phyloP scores from a whole-genome alignment of 257 asterid species.

The Orobanche coerulescens region DNA sequence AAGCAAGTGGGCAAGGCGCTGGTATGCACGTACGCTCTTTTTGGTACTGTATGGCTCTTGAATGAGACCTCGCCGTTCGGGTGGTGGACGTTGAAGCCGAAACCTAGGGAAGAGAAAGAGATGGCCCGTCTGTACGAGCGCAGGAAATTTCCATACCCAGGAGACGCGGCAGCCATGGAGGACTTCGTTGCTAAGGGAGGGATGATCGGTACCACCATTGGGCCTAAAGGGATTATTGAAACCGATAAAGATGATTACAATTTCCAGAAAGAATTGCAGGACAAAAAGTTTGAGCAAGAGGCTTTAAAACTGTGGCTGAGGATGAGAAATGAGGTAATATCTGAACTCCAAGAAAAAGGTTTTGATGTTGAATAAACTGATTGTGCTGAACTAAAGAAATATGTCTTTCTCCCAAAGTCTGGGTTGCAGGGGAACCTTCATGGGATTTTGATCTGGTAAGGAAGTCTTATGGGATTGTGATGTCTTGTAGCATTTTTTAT shows the following conservation, averaged over 20 bases:
- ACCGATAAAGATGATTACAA: constrained; percentile 49
- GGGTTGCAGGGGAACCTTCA: too few species aligned
- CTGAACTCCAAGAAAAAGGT: constrained; percentile 76
- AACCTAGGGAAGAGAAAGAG: constrained; percentile 83
- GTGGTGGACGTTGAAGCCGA: constrained; percentile 87
- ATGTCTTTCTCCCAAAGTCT: too few species aligned
- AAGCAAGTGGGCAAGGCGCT: constrained; percentile 74
- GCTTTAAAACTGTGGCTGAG: constrained; percentile 80
- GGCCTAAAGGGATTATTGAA: constrained; percentile 79
- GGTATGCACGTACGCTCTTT: constrained; percentile 64
- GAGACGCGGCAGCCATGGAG: constrained; percentile 83
- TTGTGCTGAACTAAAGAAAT: neutral
- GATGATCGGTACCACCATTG: constrained; percentile 90
- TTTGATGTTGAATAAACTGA: constrained; percentile 47
- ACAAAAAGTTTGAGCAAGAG: constrained; percentile 81
- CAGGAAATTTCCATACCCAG: constrained; percentile 75
- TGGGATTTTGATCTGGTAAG: too few species aligned
- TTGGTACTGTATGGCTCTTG: constrained; percentile 62
- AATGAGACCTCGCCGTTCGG: constrained; percentile 93
- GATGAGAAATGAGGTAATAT: constrained; percentile 70
- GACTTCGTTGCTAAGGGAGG: constrained; percentile 84
- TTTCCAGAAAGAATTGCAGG: constrained; percentile 78
- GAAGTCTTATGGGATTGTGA: too few species aligned
- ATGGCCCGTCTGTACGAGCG: constrained; percentile 78
- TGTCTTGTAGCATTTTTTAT: too few species aligned